Evolutionary conservation across 352 stramenopile species (phyloP), one percentile per base, ranked within the genome.

Genomic region (Pythium aristosporum): DNA sequence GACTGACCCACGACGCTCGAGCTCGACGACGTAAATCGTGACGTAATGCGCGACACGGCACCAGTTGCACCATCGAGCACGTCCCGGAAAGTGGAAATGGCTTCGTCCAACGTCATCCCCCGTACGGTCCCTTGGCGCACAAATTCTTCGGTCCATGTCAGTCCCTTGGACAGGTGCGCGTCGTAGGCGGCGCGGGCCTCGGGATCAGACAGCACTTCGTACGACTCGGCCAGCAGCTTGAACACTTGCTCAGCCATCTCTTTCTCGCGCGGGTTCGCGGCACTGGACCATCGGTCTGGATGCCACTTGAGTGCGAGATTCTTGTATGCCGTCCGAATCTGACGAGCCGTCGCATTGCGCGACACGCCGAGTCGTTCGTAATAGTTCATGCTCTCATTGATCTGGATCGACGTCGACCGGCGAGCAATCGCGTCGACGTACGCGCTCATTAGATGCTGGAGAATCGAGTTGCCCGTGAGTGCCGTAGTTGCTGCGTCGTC

Each of bases 361-460:
- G 80, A 62, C 7, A 94, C 61, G n/a, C 76, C 71, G n/a, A 96
- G 69, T 20, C 87, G 82, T 42, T 94, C 85, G 61, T 96, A 96
- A 30, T 84, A 91, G 68, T 92, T 85, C 87, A 96, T 94, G 4
- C 71, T 80, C 15, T 77, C 83, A 36, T 91, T 92, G 52, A 94
- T 87, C 54, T 91, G 79, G 53, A 93, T 91, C 15, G 81, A 89
- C 34, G 72, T 89, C 34, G 82, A 92, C 8, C 85, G 85, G 23
- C 83, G 84, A 0, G 82, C 80, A 23, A 96, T 69, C 0, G 80
- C 75, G 43, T 79, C 73, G 0, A 94, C 75, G 42, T 96, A 96
- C n/a, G 83, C 81, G 25, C 73, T 88, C 85, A 96, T 91, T 13
- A 93, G 61, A 43, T 96, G 87, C 67, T 94, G 87, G 25, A 93